These are phyloP conservation scores for Sphaerulina musiva DNA, from an alignment of 2,329 filamentous ascomycete species.

Conservation along the genomic window DNA sequence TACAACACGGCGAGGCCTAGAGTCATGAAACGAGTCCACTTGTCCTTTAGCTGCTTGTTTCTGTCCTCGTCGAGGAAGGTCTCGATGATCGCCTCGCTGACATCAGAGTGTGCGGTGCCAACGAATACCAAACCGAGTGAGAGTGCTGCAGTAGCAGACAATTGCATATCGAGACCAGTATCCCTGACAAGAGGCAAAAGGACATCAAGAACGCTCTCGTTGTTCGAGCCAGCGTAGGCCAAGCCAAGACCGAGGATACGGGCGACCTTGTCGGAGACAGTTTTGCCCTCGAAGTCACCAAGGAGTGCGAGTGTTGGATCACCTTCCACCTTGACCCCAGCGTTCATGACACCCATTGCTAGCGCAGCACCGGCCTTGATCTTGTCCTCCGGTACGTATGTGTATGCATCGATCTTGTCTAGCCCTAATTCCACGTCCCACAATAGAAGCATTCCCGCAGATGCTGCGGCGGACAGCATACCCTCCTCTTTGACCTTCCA, in stretches of 20 bases:
- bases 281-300: slow-evolving; percentile 73
- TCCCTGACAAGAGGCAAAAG: slow-evolving; percentile 84
- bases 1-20: slow-evolving; percentile 88
- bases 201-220: slow-evolving; percentile 76
- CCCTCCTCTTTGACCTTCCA: slow-evolving; percentile 99
- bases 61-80: slow-evolving; percentile 92
- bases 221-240: slow-evolving; percentile 89
- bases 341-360: slow-evolving; percentile 92
- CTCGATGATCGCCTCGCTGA: slow-evolving; percentile 85
- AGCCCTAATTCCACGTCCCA: slow-evolving; percentile 92
- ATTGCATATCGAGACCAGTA: slow-evolving; percentile 80
- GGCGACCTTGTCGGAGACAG: slow-evolving; percentile 68
- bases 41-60: slow-evolving; percentile 85
- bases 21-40: slow-evolving; percentile 96
- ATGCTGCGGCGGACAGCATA: slow-evolving; percentile 94
- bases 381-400: slow-evolving; percentile 71
- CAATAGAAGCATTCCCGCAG: slow-evolving; percentile 80
- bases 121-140: slow-evolving; percentile 87
- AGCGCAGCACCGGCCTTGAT: slow-evolving; percentile 89
- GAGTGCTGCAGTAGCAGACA: slow-evolving; percentile 91
- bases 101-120: slow-evolving; percentile 82
- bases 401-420: slow-evolving; percentile 92
- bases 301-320: slow-evolving; percentile 86
- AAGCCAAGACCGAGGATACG: slow-evolving; percentile 95
- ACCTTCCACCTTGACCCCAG: slow-evolving; percentile 78